Base-by-base conservation (phyloP, 2,329 filamentous ascomycete species). In the Pseudopyricularia cyperi region DNA sequence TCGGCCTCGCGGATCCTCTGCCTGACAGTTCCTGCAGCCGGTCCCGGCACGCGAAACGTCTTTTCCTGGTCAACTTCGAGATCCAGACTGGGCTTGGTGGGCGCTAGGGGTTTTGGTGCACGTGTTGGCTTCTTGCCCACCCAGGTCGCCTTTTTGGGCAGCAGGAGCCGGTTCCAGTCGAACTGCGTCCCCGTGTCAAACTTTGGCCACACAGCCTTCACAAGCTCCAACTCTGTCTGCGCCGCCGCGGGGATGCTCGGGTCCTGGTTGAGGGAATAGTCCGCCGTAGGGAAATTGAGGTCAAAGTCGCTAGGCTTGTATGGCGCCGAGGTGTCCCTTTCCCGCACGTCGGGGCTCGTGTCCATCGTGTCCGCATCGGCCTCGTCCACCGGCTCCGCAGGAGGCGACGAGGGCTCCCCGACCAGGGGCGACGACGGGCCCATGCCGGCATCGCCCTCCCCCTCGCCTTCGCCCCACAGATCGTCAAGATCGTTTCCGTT, bases 1-100 rank as follows among this genome's bases (percentile, higher is more conserved):
- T 77, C 71, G 3, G 66, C 67, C 28, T 77, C 71, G 47, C 79
- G 70, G 24, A 82, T 66, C 26, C 76, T 77, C 54, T 80, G 74
- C 47, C 80, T 77, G 46, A 81, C 77, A 11, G 63, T 65, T 3
- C 66, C 61, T 4, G 72, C 70, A 1, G 76, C 73, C 26, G 80
- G 75, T 1, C 82, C 82, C 0, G 80, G 75, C n/a, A 91, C 79
- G 52, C 83, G 82, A 64, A 97, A 98, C 26, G 78, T 74, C 59
- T 89, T 89, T 65, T 95, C 88, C 58, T 95, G 87, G 60, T 97
- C 93, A 47, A 80, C 76, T 3, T 87, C 85, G 33, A 97, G 72
- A 55, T 98, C 93, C 14, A 98, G 74, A 55, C 82, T 89, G 53
- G 95, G 76, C 66, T 98, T 98, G 19, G 85, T 90, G 0, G 89